Conservation (phyloP, 148 eudicot genomes). For the Pouteria glomerata region DNA sequence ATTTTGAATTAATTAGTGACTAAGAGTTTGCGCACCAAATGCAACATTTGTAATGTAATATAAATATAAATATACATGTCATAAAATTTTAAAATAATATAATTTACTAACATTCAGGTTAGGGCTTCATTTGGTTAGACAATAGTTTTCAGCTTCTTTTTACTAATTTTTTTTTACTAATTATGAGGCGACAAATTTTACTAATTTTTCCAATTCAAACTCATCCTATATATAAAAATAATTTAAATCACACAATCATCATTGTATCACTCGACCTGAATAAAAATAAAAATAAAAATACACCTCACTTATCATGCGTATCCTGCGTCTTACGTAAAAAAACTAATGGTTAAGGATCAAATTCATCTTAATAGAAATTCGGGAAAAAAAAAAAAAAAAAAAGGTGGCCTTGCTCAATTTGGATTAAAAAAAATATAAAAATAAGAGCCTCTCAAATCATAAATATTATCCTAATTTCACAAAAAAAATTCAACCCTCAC, state of each 20-base stretch:
- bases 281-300: too few relatives aligned
- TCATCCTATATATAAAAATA: too few relatives aligned
- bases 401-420: too few relatives aligned
- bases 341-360: too few relatives aligned
- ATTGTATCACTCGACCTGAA: background rate
- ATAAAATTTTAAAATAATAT: too few relatives aligned
- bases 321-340: background rate
- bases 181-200: background rate
- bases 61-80: background rate
- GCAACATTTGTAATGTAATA: background rate
- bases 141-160: too few relatives aligned
- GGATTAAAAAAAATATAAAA: too few relatives aligned
- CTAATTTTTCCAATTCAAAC: background rate
- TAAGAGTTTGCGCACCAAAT: background rate
- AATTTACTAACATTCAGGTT: too few relatives aligned
- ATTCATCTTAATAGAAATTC: background rate
- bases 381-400: too few relatives aligned
- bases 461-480: background rate
- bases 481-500: background rate
- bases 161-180: too few relatives aligned
- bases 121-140: background rate
- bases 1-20: background rate
- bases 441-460: background rate
- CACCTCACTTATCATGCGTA: background rate
- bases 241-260: background rate